Evolutionary conservation across 805 yeast species (phyloP).

Genomic region (Spathaspora gorwiae): DNA sequence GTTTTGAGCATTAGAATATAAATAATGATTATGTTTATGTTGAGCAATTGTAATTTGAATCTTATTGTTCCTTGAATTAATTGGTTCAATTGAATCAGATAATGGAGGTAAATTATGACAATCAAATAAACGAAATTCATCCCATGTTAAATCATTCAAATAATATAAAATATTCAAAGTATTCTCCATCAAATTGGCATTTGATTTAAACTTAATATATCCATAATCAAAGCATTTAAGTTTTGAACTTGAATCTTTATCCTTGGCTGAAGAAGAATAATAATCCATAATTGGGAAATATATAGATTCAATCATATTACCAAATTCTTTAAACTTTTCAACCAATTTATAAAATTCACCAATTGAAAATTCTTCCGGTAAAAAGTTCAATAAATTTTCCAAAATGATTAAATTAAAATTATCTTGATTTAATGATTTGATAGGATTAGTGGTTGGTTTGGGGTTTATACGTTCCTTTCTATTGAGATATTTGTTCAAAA

Average conservation of each 20-base stretch:
- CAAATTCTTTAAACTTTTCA: conserved; percentile 39
- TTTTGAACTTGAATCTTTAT: conserved; percentile 8
- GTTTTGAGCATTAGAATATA: conserved; percentile 11
- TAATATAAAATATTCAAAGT: conserved; percentile 46
- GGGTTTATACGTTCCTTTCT: conserved; percentile 50
- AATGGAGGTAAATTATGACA: conserved; percentile 1
- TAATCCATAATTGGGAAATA: conserved; percentile 41
- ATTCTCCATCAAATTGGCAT: conserved; percentile 34
- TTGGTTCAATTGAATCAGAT: not conserved
- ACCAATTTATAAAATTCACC: conserved; percentile 31
- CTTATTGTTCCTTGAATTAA: not conserved
- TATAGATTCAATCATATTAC: conserved; percentile 45
- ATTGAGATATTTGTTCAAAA: conserved; percentile 62
- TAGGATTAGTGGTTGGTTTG: not conserved
- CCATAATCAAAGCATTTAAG: conserved; percentile 43
- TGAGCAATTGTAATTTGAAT: conserved; percentile 30
- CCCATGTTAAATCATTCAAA: conserved; percentile 44
- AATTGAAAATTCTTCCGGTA: conserved; percentile 40
- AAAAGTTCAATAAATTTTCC: conserved; percentile 50
- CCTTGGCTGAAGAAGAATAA: conserved; percentile 8
- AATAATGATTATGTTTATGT: conserved; percentile 30
- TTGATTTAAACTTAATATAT: conserved; percentile 41
- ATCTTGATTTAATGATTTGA: conserved; percentile 5
- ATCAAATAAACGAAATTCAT: conserved; percentile 35
- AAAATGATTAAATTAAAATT: conserved; percentile 12